These are phyloP conservation scores for Xerocomellus dryophilus DNA, from an alignment of 768 basidiomycete species.

Conservation along the genomic window DNA sequence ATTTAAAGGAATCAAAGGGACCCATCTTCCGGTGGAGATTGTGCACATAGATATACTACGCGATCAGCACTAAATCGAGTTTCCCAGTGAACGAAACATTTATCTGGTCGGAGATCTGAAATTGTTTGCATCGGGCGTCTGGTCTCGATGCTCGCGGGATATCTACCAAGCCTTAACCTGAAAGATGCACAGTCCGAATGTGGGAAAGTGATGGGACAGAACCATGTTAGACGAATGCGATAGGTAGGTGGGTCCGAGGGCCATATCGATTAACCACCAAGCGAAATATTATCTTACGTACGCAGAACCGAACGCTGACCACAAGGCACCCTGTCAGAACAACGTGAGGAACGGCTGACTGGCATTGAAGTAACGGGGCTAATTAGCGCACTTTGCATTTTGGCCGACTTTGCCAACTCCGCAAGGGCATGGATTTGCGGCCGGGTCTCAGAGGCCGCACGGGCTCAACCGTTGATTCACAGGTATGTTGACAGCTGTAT, in stretches of 20 bases:
- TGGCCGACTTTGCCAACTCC: constrained; percentile 30
- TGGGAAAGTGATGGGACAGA: constrained; percentile 33
- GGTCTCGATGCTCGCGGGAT: constrained; percentile 39
- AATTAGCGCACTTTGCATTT: constrained; percentile 35
- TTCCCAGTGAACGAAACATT: constrained; percentile 35
- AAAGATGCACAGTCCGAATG: constrained; percentile 30
- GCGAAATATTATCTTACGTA: constrained; percentile 38
- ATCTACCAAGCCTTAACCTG: constrained; percentile 33
- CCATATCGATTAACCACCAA: constrained; percentile 38
- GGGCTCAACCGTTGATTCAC: constrained; percentile 8
- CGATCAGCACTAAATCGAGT: constrained; percentile 38
- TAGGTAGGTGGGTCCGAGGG: constrained; percentile 37
- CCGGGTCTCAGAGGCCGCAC: constrained; percentile 28
- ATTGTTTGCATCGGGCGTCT: constrained; percentile 32
- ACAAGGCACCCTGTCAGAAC: constrained; percentile 34
- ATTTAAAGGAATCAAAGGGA: constrained; percentile 31
- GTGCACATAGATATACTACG: constrained; percentile 41
- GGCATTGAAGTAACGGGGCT: constrained; percentile 29
- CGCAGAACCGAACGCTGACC: constrained; percentile 26
- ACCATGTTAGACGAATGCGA: constrained; percentile 31
- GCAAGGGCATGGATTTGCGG: constrained; percentile 25
- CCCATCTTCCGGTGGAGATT: constrained; percentile 34
- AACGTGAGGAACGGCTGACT: constrained; percentile 28
- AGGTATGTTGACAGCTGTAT: constrained; percentile 23
- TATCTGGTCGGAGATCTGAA: constrained; percentile 39